These are phyloP conservation scores for Limnanthes douglasii DNA, from an alignment of 345 rosid species.

Conservation along the genomic window DNA sequence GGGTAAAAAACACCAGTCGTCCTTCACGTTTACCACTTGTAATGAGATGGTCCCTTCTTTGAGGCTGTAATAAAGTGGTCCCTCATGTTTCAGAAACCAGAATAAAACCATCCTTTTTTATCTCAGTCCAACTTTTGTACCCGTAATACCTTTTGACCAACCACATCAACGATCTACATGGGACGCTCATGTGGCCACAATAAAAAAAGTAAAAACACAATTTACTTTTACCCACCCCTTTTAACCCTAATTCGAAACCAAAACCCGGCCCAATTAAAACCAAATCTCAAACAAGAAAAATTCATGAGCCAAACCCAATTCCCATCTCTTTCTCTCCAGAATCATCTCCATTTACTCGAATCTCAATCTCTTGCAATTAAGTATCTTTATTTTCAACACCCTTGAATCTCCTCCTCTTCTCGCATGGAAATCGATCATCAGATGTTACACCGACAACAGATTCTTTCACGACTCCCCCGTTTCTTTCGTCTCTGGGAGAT, in stretches of 20 bases:
- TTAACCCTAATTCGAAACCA: slow-evolving; percentile 17
- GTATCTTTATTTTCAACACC: slow-evolving; percentile 31
- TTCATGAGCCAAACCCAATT: slow-evolving; percentile 36
- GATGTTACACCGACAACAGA: slow-evolving; percentile 38
- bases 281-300: slow-evolving; percentile 38
- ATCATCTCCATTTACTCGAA: slow-evolving; percentile 50
- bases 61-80: no score
- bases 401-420: slow-evolving; percentile 36
- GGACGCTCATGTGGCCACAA: no score
- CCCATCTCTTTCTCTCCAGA: slow-evolving; percentile 18
- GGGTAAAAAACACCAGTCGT: no score
- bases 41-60: no score
- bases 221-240: no score
- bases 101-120: no score
- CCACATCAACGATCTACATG: no score
- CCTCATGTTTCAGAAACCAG: no score
- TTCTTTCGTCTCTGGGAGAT: slow-evolving; percentile 31
- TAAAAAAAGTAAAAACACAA: no score
- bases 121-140: no score
- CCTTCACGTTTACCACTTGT: no score
- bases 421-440: slow-evolving; percentile 67
- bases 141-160: no score
- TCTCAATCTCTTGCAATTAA: slow-evolving; percentile 33
- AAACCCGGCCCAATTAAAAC: slow-evolving; percentile 21
- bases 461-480: slow-evolving; percentile 23